Conservation (phyloP, 768 basidiomycete genomes). For the Tulasnella sp. region DNA sequence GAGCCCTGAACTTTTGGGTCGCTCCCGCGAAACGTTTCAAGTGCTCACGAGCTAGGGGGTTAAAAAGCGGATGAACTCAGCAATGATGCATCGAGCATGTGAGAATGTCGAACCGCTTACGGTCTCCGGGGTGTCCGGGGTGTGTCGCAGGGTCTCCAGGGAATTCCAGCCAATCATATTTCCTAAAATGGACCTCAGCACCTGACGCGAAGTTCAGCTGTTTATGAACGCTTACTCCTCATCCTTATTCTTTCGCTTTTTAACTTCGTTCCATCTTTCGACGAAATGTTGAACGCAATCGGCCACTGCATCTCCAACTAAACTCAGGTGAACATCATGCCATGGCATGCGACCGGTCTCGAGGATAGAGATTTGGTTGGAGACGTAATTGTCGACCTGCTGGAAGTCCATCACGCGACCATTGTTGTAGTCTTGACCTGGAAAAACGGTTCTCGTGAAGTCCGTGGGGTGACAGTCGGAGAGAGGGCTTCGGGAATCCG, state of each 20-base stretch:
- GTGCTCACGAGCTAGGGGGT: constrained; percentile 57
- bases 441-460: constrained; percentile 77
- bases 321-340: constrained; percentile 90
- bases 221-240: constrained; percentile 16
- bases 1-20: constrained; percentile 60
- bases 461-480: constrained; percentile 90
- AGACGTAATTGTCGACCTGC: constrained; percentile 68
- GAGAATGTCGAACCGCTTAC: not conserved
- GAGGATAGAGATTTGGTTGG: constrained; percentile 61
- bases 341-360: constrained; percentile 84
- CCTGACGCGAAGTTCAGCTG: not conserved
- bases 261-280: constrained; percentile 88
- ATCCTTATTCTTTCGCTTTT: constrained; percentile 60
- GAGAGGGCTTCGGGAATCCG: constrained; percentile 50
- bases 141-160: constrained; percentile 48
- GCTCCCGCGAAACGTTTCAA: constrained; percentile 56
- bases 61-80: not conserved
- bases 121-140: constrained; percentile 24
- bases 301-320: constrained; percentile 74
- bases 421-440: constrained; percentile 91
- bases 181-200: constrained; percentile 42
- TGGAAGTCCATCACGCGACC: constrained; percentile 82
- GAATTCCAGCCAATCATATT: constrained; percentile 67
- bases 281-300: constrained; percentile 92
- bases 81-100: not conserved